phyloP scores from a whole-genome alignment of 306 rosid species.

The Senna tora region DNA sequence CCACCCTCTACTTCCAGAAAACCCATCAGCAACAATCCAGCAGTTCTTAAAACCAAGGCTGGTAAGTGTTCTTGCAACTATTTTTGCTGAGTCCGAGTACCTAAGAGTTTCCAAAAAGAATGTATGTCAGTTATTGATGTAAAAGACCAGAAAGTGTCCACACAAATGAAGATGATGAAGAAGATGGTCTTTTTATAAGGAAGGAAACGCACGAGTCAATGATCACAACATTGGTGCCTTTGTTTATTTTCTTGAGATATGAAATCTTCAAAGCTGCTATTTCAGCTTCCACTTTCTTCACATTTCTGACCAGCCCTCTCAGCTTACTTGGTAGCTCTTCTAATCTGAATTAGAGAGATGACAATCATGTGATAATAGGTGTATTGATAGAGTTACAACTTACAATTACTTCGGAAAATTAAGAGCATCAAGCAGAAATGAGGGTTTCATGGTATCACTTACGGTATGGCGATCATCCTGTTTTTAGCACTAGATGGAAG shows the following conservation, averaged over 20 bases:
- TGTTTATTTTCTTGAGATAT: conserved; percentile 79
- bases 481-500: conserved; percentile 84
- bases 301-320: conserved; percentile 72
- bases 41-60: conserved; percentile 70
- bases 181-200: neutral
- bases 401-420: neutral
- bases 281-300: conserved; percentile 88
- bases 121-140: neutral
- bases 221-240: conserved; percentile 72
- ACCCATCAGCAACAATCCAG: conserved; percentile 85
- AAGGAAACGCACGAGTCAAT: conserved; percentile 76
- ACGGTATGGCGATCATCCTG: conserved; percentile 81
- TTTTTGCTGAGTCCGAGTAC: conserved; percentile 79
- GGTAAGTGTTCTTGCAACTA: conserved; percentile 75
- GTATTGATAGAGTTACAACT: neutral
- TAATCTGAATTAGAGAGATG: conserved; percentile 57
- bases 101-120: conserved; percentile 38
- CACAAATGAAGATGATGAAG: conserved; percentile 3
- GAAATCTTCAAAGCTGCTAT: conserved; percentile 83
- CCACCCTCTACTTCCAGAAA: conserved; percentile 88
- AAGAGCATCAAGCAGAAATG: conserved; percentile 2
- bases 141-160: neutral
- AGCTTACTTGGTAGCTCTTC: conserved; percentile 90
- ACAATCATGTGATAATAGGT: neutral
- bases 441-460: conserved; percentile 45